Evolutionary conservation across 148 eudicot species (phyloP).

Genomic region (Camellia lanceoleosa): DNA sequence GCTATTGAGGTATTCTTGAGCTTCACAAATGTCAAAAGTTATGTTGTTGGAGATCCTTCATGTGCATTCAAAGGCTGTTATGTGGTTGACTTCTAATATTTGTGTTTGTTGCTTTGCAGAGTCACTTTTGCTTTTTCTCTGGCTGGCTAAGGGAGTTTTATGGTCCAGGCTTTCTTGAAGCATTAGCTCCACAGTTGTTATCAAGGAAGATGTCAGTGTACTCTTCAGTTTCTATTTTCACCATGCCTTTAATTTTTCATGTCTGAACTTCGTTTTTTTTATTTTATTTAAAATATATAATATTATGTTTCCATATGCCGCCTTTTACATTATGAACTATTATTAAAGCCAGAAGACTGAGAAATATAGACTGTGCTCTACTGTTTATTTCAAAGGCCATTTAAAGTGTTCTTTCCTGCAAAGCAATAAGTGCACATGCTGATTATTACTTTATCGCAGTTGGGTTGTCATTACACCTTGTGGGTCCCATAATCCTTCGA

Average conservation of each 20-base stretch:
- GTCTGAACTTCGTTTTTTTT: slow-evolving; percentile 1
- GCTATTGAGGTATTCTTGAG: slow-evolving; percentile 45
- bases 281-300: too few relatives aligned
- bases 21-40: neutral
- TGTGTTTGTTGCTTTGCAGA: slow-evolving; percentile 26
- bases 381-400: neutral
- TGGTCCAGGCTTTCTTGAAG: slow-evolving; percentile 45
- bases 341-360: neutral
- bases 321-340: neutral
- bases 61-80: neutral
- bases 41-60: neutral
- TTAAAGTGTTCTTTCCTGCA: neutral
- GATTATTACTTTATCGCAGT: slow-evolving; percentile 28
- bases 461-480: slow-evolving; percentile 57
- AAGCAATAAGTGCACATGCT: slow-evolving; percentile 1
- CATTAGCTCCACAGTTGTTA: slow-evolving; percentile 46
- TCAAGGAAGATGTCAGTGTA: slow-evolving; percentile 51
- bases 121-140: slow-evolving; percentile 47
- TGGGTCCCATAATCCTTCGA: slow-evolving; percentile 29
- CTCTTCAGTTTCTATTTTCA: slow-evolving; percentile 10
- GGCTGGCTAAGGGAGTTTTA: slow-evolving; percentile 47
- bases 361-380: neutral
- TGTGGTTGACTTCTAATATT: neutral
- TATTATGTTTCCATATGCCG: neutral
- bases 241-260: neutral